Percentiles rank a stretch among this genome's conserved stretches.
Conservation (phyloP, 2,329 filamentous ascomycete genomes). For the Fusarium palustre region DNA sequence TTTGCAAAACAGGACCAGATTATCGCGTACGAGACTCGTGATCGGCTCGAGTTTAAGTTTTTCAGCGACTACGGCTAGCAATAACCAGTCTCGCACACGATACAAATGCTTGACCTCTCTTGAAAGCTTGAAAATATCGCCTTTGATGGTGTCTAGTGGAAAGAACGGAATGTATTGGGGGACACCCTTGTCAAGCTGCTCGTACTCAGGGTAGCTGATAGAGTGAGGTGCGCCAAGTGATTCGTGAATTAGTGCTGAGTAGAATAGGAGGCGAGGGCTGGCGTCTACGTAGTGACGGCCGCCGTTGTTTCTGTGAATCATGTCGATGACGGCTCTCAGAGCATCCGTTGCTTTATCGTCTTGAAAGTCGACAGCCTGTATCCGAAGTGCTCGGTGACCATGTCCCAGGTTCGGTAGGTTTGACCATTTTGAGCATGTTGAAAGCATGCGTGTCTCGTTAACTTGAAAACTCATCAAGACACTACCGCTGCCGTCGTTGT, state of each 20-base stretch:
- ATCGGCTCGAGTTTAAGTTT: slow-evolving; percentile 9
- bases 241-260: slow-evolving; percentile 21
- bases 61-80: slow-evolving; percentile 29
- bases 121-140: slow-evolving; percentile 2
- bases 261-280: slow-evolving; percentile 27
- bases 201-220: not conserved
- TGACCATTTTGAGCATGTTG: slow-evolving; percentile 10
- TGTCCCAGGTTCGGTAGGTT: not conserved
- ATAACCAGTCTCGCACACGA: slow-evolving; percentile 26
- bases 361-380: not conserved
- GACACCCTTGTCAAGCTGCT: not conserved
- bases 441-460: slow-evolving; percentile 6
- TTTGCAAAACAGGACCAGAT: slow-evolving; percentile 12
- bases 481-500: not conserved
- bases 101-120: not conserved
- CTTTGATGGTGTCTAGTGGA: not conserved
- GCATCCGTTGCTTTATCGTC: slow-evolving; percentile 4
- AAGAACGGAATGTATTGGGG: slow-evolving; percentile 1
- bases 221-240: slow-evolving; percentile 16
- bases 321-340: slow-evolving; percentile 11
- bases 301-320: slow-evolving; percentile 11
- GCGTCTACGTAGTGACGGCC: not conserved
- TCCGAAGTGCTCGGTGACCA: not conserved
- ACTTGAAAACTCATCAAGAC: slow-evolving; percentile 1
- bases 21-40: not conserved